A percentile compares a stretch with the other conserved stretches of the same genome.
Conservation (phyloP, 108 stramenopile species). For the Nitzschia sp. region DNA sequence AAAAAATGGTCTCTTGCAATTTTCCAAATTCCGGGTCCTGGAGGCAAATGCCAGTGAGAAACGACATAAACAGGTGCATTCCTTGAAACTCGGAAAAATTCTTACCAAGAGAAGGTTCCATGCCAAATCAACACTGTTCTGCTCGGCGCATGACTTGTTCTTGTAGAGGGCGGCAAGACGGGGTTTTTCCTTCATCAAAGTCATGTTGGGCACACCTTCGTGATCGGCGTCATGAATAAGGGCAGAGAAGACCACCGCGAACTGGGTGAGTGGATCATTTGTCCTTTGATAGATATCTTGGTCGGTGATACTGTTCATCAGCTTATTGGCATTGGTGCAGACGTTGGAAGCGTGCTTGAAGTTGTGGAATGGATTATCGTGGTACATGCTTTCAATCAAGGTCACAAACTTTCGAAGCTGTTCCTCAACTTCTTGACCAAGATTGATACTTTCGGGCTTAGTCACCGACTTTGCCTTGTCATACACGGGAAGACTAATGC, state of each 20-base stretch:
- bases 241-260: constrained; percentile 62
- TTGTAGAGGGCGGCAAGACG: constrained; percentile 53
- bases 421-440: constrained; percentile 9
- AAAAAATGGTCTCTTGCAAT: constrained; percentile 42
- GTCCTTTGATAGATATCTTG: constrained; percentile 13
- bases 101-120: constrained; percentile 45
- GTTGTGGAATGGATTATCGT: constrained; percentile 45
- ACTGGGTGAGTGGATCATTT: constrained; percentile 44
- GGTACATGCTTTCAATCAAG: constrained; percentile 10
- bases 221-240: constrained; percentile 58
- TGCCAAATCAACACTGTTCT: constrained; percentile 51
- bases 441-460: constrained; percentile 4
- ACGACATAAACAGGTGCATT: not conserved
- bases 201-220: constrained; percentile 29
- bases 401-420: constrained; percentile 23
- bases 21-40: constrained; percentile 17
- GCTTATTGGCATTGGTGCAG: constrained; percentile 11
- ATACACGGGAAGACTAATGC: constrained; percentile 8
- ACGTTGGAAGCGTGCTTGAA: constrained; percentile 43
- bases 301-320: constrained; percentile 26
- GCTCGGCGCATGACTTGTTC: constrained; percentile 58
- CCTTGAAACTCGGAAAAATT: not conserved
- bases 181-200: constrained; percentile 29
- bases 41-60: not conserved
- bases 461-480: not conserved